Base-by-base conservation (phyloP, 2,329 filamentous ascomycete genomes). In the Penicillium polonicum region DNA sequence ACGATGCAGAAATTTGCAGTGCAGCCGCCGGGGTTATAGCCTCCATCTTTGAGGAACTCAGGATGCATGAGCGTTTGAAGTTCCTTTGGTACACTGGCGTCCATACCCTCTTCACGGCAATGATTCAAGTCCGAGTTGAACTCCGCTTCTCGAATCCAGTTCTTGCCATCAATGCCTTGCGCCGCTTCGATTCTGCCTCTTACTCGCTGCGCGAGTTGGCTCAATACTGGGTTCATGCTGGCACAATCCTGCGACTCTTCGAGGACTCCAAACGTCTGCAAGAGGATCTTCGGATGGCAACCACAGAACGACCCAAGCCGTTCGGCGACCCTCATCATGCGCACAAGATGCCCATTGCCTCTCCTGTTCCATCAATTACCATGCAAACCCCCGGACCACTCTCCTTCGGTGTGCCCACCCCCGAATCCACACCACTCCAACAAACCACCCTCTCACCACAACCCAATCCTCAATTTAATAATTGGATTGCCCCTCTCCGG, bases 71-170 rank as follows among this genome's bases (percentile, higher is more conserved):
- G 54, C 68, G 73, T 17, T 63, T 78, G 54, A 78, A 76, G 56
- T 76, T 71, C 60, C 66, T 79, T 10, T 79, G 76, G 76, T 74
- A 76, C 53, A 76, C 76, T 19, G 74, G 74, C 3, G 76, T 79
- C 12, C 76, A 78, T 51, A 76, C 75, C 1, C 62, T 79, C 6
- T 79, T 79, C 62, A 79, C 76, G 6, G 76, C 76, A 17, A 78
- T 79, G 76, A 78, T 79, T 29, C 76, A 79, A 68, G 76, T 79
- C 8, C 73, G 76, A 19, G 76, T 78, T 8, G 76, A 79, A 57
- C 70, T 79, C 21, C 75, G 76, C 23, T 78, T 79, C 56, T 78
- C 76, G 3, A 79, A 79, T 45, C 76, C 76, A 4, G 73, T 79
- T 3, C 64, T 79, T 10, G 76, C 76, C 4, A 78, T 78, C 61